Percentiles rank a stretch among this genome's conserved stretches.
phyloP scores from a whole-genome alignment of 345 rosid species.

The Lepidium aucheri region DNA sequence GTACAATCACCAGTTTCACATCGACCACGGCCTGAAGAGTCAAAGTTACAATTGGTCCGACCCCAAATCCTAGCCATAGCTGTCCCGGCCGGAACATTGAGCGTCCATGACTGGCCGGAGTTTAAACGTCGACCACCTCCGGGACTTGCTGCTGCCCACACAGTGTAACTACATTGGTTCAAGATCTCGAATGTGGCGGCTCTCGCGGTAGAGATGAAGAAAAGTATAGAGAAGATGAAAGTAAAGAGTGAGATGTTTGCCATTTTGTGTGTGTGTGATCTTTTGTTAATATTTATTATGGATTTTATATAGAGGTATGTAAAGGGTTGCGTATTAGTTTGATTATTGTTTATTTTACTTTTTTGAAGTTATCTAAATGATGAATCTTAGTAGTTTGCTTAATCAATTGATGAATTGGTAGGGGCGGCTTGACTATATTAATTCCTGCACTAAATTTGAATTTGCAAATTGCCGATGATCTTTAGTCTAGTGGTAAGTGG shows the following conservation, averaged over 20 bases:
- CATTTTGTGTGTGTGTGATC: slow-evolving; percentile 13
- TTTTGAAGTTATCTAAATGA: slow-evolving; percentile 1
- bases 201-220: slow-evolving; percentile 4
- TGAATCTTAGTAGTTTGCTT: slow-evolving; percentile 5
- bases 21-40: slow-evolving; percentile 20
- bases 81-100: slow-evolving; percentile 23
- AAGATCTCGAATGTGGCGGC: slow-evolving; percentile 37
- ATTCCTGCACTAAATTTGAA: no score
- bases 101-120: slow-evolving; percentile 17
- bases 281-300: background rate
- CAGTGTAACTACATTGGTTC: slow-evolving; percentile 33
- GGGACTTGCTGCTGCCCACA: slow-evolving; percentile 47
- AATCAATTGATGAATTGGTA: background rate
- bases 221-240: background rate
- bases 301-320: slow-evolving; percentile 12
- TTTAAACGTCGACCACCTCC: slow-evolving; percentile 30
- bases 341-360: background rate
- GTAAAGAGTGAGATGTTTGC: slow-evolving; percentile 1
- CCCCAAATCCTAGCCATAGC: slow-evolving; percentile 32
- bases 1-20: slow-evolving; percentile 56
- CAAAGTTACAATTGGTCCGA: slow-evolving; percentile 31
- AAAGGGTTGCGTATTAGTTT: background rate
- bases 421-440: slow-evolving; percentile 24
- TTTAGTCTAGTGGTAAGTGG: no score
- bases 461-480: no score